Conservation (phyloP, 2,329 filamentous ascomycete genomes). For the Nemania diffusa region DNA sequence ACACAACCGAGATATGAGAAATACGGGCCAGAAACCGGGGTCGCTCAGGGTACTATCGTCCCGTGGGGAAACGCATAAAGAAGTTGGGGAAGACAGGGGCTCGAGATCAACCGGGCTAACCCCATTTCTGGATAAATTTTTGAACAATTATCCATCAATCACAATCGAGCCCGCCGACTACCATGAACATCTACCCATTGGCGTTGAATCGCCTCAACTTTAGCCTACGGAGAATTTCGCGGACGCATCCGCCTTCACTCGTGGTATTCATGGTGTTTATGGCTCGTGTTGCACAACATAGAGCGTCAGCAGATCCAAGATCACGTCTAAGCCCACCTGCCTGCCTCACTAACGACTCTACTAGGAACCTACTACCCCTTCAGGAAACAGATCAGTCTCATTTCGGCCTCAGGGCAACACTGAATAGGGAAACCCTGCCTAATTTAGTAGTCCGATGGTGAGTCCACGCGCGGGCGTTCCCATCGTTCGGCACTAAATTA, state of each 20-base stretch:
- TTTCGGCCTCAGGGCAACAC: neutral
- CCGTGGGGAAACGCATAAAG: slow-evolving; percentile 26
- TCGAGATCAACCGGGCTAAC: slow-evolving; percentile 32
- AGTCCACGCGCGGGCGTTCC: neutral
- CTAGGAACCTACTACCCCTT: neutral
- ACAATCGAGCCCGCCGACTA: slow-evolving; percentile 18
- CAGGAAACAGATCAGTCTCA: neutral
- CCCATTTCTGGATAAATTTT: slow-evolving; percentile 38
- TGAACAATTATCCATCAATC: slow-evolving; percentile 38
- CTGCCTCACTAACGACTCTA: neutral
- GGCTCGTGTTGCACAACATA: slow-evolving; percentile 1
- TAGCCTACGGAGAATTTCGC: slow-evolving; percentile 35
- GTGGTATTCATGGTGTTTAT: neutral
- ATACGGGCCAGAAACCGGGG: slow-evolving; percentile 7
- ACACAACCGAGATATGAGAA: slow-evolving; percentile 8
- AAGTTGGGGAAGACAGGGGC: slow-evolving; percentile 34
- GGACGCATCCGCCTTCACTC: slow-evolving; percentile 19
- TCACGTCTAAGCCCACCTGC: neutral
- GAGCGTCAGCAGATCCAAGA: slow-evolving; percentile 10
- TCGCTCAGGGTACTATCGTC: slow-evolving; percentile 3
- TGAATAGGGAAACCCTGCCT: neutral
- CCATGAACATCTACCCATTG: neutral
- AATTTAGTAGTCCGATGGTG: neutral
- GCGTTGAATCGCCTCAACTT: slow-evolving; percentile 20
- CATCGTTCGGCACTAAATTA: neutral